Evolutionary conservation across 1,284 basidiomycete genomes (phyloP), one percentile per base, ranked within the genome.

Genomic region (Athelia psychrophila): DNA sequence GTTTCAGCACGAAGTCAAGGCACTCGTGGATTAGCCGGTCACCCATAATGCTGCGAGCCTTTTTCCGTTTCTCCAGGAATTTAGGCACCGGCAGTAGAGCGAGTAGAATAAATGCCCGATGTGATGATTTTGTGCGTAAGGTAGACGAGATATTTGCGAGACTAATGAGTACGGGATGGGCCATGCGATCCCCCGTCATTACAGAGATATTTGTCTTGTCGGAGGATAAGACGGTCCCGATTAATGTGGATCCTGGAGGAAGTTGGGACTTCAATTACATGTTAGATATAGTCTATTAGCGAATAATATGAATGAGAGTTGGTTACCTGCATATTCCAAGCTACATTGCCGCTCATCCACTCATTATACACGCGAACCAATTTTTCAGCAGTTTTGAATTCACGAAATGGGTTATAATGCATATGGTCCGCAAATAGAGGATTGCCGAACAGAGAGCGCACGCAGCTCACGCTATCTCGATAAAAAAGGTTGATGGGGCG

Each of bases 21-120:
- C 60, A 64, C 2, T 63, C 49, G 48, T 73, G 70, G 16, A 62
- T 59, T 1, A 72, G 53, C 1, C 60, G 54, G 6, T 54, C 20
- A 18, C 51, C 47, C 2, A 36, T 25, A 2, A 36, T 46, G 19
- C 42, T 24, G 15, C 19, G 35, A 2, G 25, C 44, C 6, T 16
- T 22, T 23, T 49, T 47, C 5, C 36, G n/a, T 2, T 35, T 22
- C 5, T 52, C 24, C 15, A 24, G n/a, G 8, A 61, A 44, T 25
- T 58, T 56, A 15, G 49, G 44, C 18, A 54, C 40, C 1, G 62
- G 53, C 0, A 66, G 53, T 46, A 65, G 64, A n/a, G 47, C 61
- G 3, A 67, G 42, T 3, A 65, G 54, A 18, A 66, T 55, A 40
- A 54, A 56, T 4, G 57, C 60, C 18, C 55, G 57, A 16, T 49